A percentile compares a stretch with the other conserved stretches of the same genome.
Evolutionary conservation across 2,329 filamentous ascomycete genomes (phyloP).

Genomic region (Xylariales sp.): DNA sequence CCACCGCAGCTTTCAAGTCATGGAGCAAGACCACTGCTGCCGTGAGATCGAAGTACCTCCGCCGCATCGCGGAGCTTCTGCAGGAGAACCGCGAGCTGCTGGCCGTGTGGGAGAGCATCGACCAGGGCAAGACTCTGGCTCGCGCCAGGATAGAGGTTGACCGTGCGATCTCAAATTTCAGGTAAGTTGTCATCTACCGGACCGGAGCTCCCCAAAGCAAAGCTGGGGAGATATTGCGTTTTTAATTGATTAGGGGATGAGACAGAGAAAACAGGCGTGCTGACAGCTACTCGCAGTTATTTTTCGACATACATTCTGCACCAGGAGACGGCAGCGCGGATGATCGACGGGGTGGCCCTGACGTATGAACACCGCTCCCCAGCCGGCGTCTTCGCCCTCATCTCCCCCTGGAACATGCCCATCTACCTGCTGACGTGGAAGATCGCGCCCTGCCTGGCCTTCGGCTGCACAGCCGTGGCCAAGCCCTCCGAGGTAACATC

Average conservation of each 20-base stretch:
- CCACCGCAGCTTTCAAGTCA: constrained; percentile 19
- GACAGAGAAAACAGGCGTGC: no score
- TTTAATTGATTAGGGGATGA: no score
- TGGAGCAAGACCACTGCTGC: constrained; percentile 23
- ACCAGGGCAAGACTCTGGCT: constrained; percentile 29
- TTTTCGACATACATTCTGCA: constrained; percentile 30
- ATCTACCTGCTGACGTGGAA: constrained; percentile 30
- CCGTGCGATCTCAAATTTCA: constrained; percentile 27
- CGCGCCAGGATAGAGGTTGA: constrained; percentile 27
- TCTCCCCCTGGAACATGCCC: constrained; percentile 32
- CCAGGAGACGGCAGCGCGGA: constrained; percentile 23
- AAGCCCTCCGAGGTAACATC: constrained; percentile 30
- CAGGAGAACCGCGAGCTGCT: constrained; percentile 24
- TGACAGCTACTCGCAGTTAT: constrained; percentile 14
- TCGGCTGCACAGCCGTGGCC: constrained; percentile 28
- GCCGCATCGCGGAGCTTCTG: constrained; percentile 19
- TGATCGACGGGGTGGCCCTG: constrained; percentile 24
- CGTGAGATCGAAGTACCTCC: constrained; percentile 19
- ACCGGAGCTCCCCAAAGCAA: no score
- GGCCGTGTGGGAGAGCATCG: constrained; percentile 29
- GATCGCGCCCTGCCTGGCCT: constrained; percentile 28
- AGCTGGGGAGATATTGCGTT: no score
- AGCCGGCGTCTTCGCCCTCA: constrained; percentile 26
- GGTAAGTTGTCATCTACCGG: constrained; percentile 20
- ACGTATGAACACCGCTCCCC: constrained; percentile 29